Evolutionary conservation across 2,329 filamentous ascomycete genomes (phyloP), one percentile per base, ranked within the genome.

Genomic region (Myriosclerotinia curreyana): DNA sequence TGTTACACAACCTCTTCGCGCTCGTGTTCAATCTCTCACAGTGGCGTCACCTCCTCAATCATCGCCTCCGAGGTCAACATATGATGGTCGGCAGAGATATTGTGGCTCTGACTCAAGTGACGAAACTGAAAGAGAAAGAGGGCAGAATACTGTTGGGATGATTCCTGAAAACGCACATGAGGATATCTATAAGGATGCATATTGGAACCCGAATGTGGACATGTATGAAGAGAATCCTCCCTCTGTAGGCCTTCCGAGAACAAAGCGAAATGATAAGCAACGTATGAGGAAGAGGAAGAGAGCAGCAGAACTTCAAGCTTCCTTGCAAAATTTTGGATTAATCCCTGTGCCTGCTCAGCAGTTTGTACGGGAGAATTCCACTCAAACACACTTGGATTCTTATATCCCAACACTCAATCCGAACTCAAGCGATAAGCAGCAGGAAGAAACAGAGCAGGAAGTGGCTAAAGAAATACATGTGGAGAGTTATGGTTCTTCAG

Each of bases 401-500:
- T 12, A 34, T 56, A n/a, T 1, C 11, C 1, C 25, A 22, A 25
- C 25, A 34, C 22, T 56, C 9, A 28, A 31, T 22, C 11, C 7
- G 17, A 34, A n/a, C 6, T 34, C 40, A n/a, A 44, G 40, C 8
- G 20, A 56, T 2, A 22, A 34, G 11, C 25, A 46, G 3, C 25
- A 2, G n/a, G 20, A 44, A 15, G 25, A n/a, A 56, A 15, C 2
- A 44, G 25, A 22, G 25, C 17, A 31, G 40, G 17, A 34, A 34
- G 9, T 0, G 5, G 3, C 9, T 5, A 11, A 12, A 3, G 7
- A 11, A 11, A 6, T 2, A 6, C 0, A 7, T 44, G 25, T 12
- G 40, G 12, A 15, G 14, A 28, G 9, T 17, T 4, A 2, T 5
- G 20, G 5, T 46, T 22, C 12, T 36, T 17, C 6, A 17, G 28